phyloP scores from a whole-genome alignment of 177 flowering plant species.

The Vitis hybrid region DNA sequence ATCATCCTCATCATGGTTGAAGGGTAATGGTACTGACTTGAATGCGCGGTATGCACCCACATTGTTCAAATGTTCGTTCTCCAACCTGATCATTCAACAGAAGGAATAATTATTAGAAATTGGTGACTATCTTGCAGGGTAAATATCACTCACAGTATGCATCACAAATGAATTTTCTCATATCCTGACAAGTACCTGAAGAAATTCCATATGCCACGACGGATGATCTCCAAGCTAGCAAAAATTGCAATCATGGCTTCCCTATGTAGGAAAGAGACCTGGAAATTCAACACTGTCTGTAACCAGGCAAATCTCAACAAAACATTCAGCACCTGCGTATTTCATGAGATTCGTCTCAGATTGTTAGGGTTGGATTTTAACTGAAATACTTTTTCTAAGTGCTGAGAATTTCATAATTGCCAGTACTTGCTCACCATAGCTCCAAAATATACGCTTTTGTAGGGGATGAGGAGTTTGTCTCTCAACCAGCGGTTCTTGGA shows the following conservation, averaged over 20 bases:
- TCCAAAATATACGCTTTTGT: slow-evolving; percentile 22
- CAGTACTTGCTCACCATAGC: slow-evolving; percentile 26
- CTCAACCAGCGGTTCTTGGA: slow-evolving; percentile 27
- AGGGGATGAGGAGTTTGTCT: slow-evolving; percentile 27
- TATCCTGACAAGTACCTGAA: slow-evolving; percentile 47
- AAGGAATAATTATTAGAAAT: too few relatives aligned
- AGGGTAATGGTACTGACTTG: slow-evolving; percentile 67
- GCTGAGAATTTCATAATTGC: too few relatives aligned
- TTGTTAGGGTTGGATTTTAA: too few relatives aligned
- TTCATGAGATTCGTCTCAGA: too few relatives aligned
- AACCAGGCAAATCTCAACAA: slow-evolving; percentile 79
- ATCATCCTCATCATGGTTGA: slow-evolving; percentile 40
- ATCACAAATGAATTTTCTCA: too few relatives aligned
- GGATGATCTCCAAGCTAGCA: slow-evolving; percentile 66
- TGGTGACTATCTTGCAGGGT: too few relatives aligned
- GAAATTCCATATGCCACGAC: slow-evolving; percentile 78
- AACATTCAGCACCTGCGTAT: slow-evolving; percentile 55
- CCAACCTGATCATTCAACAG: slow-evolving; percentile 46
- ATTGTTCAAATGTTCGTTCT: slow-evolving; percentile 76
- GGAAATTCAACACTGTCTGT: slow-evolving; percentile 48
- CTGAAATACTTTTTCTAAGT: too few relatives aligned
- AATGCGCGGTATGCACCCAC: slow-evolving; percentile 64
- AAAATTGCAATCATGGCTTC: slow-evolving; percentile 34
- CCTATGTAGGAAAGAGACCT: slow-evolving; percentile 36
- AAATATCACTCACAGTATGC: too few relatives aligned